Percentiles rank a stretch among this genome's conserved stretches.
phyloP scores from a whole-genome alignment of 2,329 filamentous ascomycete genomes.

The Colletotrichum coccodes region DNA sequence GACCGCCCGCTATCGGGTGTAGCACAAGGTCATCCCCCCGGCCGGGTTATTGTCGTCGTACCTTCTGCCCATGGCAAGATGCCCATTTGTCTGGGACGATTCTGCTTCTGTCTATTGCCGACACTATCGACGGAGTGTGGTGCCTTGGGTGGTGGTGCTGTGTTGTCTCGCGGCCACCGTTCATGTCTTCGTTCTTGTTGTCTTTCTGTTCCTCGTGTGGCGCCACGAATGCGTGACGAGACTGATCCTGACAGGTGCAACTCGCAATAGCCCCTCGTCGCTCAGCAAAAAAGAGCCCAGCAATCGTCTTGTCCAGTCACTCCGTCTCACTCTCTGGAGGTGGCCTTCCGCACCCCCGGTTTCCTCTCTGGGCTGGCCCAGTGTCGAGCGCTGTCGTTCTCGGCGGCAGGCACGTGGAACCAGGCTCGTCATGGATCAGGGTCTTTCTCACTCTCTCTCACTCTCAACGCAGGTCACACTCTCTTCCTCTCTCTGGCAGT shows the following conservation, averaged over 20 bases:
- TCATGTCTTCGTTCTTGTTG: constrained; percentile 13
- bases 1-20: constrained; percentile 5
- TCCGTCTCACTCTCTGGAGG: not conserved
- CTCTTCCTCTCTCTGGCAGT: not conserved
- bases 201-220: constrained; percentile 18
- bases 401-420: not conserved
- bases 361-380: not conserved
- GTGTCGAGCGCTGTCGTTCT: not conserved
- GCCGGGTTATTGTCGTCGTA: not conserved
- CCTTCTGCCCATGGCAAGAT: not conserved
- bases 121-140: not conserved
- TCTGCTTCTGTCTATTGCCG: constrained; percentile 3
- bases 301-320: not conserved
- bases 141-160: not conserved
- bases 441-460: not conserved
- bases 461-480: not conserved
- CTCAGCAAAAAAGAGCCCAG: not conserved
- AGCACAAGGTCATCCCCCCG: not conserved
- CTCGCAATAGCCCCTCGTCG: constrained; percentile 1
- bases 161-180: constrained; percentile 11
- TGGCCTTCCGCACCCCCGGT: not conserved
- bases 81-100: not conserved
- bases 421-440: not conserved
- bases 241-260: constrained; percentile 6
- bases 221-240: constrained; percentile 17